Evolutionary conservation across 2,329 filamentous ascomycete species (phyloP).

Genomic region (Rhynchosporium graminicola): DNA sequence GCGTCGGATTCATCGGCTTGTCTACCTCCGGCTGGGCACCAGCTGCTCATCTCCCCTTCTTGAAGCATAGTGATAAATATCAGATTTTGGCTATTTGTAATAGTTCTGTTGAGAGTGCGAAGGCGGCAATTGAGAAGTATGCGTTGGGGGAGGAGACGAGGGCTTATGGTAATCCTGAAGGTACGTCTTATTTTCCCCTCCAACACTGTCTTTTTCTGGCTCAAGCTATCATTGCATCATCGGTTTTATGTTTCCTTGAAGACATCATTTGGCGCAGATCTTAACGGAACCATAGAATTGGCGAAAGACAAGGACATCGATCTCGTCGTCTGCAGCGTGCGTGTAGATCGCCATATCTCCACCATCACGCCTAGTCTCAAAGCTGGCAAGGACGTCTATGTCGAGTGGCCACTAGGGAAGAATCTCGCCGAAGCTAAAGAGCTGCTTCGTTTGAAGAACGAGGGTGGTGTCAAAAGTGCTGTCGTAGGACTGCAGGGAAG

Average conservation of each 20-base stretch:
- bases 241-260: not conserved
- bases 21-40: constrained; percentile 40
- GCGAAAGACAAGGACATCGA: constrained; percentile 50
- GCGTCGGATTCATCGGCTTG: constrained; percentile 33
- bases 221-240: not conserved
- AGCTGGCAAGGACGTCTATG: constrained; percentile 50
- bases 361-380: constrained; percentile 46
- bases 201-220: not conserved
- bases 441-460: constrained; percentile 45
- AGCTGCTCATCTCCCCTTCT: constrained; percentile 42
- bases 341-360: constrained; percentile 47
- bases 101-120: constrained; percentile 46
- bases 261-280: not conserved
- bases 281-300: constrained; percentile 38
- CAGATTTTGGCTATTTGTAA: constrained; percentile 53
- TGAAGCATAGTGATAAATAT: constrained; percentile 41
- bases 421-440: constrained; percentile 47
- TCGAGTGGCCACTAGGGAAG: constrained; percentile 52
- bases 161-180: constrained; percentile 46
- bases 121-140: constrained; percentile 45
- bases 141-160: constrained; percentile 43
- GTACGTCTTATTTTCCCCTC: constrained; percentile 15
- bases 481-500: constrained; percentile 55
- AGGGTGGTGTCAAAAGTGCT: constrained; percentile 43
- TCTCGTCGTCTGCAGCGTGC: constrained; percentile 49